phyloP scores from a whole-genome alignment of 257 asterid species.

The Knoxia roxburghii region DNA sequence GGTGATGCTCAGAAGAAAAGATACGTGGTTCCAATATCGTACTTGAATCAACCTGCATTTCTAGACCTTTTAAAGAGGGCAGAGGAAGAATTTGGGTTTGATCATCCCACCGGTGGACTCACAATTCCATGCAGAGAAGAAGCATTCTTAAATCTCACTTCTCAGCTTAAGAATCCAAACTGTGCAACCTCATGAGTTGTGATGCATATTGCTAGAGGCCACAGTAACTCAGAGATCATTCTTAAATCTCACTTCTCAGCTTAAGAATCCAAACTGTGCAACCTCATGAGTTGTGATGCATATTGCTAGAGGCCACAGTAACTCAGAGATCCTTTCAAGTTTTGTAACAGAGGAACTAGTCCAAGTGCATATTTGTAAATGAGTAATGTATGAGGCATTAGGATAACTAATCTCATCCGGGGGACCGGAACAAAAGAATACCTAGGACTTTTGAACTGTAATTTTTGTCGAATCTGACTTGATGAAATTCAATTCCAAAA shows the following conservation, averaged over 20 bases:
- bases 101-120: conserved; percentile 60
- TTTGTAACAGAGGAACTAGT: neutral
- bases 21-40: conserved; percentile 38
- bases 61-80: conserved; percentile 37
- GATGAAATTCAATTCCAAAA: too few species aligned
- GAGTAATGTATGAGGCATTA: neutral
- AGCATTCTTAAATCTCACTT: conserved; percentile 31
- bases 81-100: conserved; percentile 46
- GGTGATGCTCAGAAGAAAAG: conserved; percentile 37
- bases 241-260: conserved; percentile 32
- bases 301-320: too few species aligned
- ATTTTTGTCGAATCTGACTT: neutral
- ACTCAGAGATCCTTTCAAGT: neutral
- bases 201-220: too few species aligned
- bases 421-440: neutral
- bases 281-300: too few species aligned
- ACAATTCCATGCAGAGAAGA: conserved; percentile 51
- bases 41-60: conserved; percentile 36
- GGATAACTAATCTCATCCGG: neutral
- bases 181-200: conserved; percentile 15
- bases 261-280: conserved; percentile 10
- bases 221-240: too few species aligned
- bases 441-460: neutral
- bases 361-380: too few species aligned
- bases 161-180: conserved; percentile 19